Percentiles rank a stretch among this genome's conserved stretches.
Conservation (phyloP, 2,329 filamentous ascomycete species). For the Diaporthe citri region DNA sequence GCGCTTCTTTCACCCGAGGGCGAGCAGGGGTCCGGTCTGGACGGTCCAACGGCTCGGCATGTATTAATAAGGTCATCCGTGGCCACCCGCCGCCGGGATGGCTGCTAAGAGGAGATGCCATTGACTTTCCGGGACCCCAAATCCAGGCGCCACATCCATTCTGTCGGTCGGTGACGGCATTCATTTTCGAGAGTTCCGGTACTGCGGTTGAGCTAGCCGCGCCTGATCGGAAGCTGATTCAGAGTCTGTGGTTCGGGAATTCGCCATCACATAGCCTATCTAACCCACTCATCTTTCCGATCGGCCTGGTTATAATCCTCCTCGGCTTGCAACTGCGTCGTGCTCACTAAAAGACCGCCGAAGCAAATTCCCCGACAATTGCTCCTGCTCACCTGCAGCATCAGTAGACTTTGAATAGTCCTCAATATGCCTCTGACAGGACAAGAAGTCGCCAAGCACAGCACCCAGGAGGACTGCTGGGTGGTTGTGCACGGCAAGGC, state of each 20-base stretch:
- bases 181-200: slow-evolving; percentile 24
- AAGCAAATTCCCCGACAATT: background rate
- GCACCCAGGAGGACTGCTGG: slow-evolving; percentile 87
- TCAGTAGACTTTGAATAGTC: background rate
- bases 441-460: slow-evolving; percentile 75
- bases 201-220: slow-evolving; percentile 20
- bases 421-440: slow-evolving; percentile 61
- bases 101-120: slow-evolving; percentile 19
- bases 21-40: background rate
- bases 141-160: slow-evolving; percentile 18
- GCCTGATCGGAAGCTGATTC: background rate
- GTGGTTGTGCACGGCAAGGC: slow-evolving; percentile 88
- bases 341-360: background rate
- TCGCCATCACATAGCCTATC: slow-evolving; percentile 13
- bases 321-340: background rate
- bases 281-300: background rate
- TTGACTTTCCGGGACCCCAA: slow-evolving; percentile 23
- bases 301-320: background rate
- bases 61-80: slow-evolving; percentile 37
- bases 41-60: slow-evolving; percentile 39
- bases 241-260: slow-evolving; percentile 1
- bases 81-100: slow-evolving; percentile 3
- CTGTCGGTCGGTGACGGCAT: slow-evolving; percentile 35
- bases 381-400: background rate
- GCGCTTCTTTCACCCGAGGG: slow-evolving; percentile 28